Conservation (phyloP, 2,329 filamentous ascomycete species). For the Parascedosporium putredinis region DNA sequence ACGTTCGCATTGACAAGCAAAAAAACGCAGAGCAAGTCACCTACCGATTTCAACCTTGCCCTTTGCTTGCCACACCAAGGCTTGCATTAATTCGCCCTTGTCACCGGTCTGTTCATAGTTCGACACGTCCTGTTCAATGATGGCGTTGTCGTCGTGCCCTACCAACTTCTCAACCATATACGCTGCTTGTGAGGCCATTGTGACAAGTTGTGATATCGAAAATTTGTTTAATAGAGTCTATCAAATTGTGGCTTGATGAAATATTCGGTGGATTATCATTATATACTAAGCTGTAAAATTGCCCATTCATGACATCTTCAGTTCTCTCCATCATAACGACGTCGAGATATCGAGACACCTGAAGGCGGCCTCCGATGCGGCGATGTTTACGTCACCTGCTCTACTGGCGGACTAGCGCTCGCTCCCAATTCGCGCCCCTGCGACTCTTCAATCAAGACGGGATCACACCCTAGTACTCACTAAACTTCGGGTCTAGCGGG, state of each 20-base stretch:
- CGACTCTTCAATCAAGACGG: no score
- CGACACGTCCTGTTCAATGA: conserved; percentile 58
- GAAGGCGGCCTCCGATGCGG: background rate
- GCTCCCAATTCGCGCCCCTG: no score
- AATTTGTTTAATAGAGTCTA: no score
- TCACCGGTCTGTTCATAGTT: conserved; percentile 43
- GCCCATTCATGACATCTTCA: background rate
- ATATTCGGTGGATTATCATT: background rate
- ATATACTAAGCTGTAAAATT: background rate
- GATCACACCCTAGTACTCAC: no score
- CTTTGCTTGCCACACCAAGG: conserved; percentile 73
- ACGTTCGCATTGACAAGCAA: background rate
- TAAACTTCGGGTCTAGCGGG: no score
- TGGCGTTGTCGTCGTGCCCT: conserved; percentile 56
- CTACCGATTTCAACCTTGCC: conserved; percentile 61
- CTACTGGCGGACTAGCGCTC: no score
- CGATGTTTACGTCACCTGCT: background rate
- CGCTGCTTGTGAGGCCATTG: conserved; percentile 58
- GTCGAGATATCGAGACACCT: no score
- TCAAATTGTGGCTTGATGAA: no score
- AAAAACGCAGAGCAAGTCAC: no score
- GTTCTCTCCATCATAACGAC: no score
- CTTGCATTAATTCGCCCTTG: conserved; percentile 59
- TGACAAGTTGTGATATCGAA: no score
- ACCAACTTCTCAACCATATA: conserved; percentile 54